Conservation (phyloP, 140 eudicot genomes). For the Senecio squalidus region DNA sequence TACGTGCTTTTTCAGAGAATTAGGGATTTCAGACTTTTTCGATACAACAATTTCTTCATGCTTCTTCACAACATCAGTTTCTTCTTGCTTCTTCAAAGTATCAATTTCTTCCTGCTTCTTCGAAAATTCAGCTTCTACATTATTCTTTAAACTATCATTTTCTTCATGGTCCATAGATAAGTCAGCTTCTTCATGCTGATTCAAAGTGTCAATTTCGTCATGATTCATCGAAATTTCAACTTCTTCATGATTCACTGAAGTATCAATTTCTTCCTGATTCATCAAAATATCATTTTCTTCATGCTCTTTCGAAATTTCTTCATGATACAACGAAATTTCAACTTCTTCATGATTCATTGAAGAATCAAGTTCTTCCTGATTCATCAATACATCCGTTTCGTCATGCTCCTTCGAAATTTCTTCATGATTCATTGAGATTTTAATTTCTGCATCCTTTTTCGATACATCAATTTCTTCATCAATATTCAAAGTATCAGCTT, state of each 20-base stretch:
- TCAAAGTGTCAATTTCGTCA: too few relatives aligned
- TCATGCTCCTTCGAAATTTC: background rate
- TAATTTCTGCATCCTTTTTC: background rate
- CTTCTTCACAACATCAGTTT: slow-evolving; percentile 8
- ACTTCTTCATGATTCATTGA: too few relatives aligned
- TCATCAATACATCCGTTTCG: too few relatives aligned
- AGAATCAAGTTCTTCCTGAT: background rate
- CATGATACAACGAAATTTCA: too few relatives aligned
- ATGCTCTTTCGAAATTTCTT: too few relatives aligned
- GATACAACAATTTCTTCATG: background rate
- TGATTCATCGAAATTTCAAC: too few relatives aligned
- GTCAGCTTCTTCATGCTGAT: too few relatives aligned
- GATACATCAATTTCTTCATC: background rate
- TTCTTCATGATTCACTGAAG: too few relatives aligned
- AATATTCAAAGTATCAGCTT: background rate
- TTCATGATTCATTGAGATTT: background rate
- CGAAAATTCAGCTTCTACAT: background rate
- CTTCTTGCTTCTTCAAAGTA: background rate
- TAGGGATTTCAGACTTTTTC: background rate
- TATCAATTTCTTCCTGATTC: background rate
- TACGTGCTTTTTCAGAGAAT: background rate
- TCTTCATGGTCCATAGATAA: background rate
- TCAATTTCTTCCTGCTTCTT: background rate
- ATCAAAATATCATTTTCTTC: background rate
- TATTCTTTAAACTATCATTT: background rate